phyloP scores from a whole-genome alignment of 164 flowering plant genomes.

The Litsea cubeba region DNA sequence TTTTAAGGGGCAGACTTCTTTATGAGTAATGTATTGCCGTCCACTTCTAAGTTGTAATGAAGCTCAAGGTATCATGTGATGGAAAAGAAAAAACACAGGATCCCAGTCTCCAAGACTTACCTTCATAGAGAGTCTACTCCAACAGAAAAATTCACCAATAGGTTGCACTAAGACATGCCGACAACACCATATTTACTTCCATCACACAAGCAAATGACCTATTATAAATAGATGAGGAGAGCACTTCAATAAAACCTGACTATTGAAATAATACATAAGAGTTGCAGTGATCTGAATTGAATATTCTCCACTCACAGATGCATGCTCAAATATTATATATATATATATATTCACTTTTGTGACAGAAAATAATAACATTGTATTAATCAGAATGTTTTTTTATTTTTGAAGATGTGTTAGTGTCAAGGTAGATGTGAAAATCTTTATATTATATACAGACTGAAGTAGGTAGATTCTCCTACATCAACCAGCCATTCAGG shows the following conservation, averaged over 20 bases:
- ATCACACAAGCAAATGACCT: neutral
- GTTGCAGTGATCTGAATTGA: neutral
- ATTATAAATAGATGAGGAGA: too few species aligned
- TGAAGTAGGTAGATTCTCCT: neutral
- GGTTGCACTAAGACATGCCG: neutral
- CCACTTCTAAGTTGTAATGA: neutral
- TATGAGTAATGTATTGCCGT: too few species aligned
- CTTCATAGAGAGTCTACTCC: neutral
- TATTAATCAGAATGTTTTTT: too few species aligned
- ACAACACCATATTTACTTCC: neutral
- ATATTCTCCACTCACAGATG: too few species aligned
- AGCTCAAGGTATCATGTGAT: neutral
- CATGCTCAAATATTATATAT: too few species aligned
- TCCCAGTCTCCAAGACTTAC: neutral
- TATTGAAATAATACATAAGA: neutral
- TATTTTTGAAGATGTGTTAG: neutral
- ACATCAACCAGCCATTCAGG: neutral
- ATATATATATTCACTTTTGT: neutral
- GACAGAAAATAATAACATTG: neutral
- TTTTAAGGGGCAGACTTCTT: neutral
- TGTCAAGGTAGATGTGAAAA: neutral
- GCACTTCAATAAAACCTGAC: neutral
- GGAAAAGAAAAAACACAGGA: neutral
- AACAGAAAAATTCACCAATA: neutral
- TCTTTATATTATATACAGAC: neutral